Evolutionary conservation across 163 green algal genomes (phyloP).

Genomic region (Scenedesmus sp.): DNA sequence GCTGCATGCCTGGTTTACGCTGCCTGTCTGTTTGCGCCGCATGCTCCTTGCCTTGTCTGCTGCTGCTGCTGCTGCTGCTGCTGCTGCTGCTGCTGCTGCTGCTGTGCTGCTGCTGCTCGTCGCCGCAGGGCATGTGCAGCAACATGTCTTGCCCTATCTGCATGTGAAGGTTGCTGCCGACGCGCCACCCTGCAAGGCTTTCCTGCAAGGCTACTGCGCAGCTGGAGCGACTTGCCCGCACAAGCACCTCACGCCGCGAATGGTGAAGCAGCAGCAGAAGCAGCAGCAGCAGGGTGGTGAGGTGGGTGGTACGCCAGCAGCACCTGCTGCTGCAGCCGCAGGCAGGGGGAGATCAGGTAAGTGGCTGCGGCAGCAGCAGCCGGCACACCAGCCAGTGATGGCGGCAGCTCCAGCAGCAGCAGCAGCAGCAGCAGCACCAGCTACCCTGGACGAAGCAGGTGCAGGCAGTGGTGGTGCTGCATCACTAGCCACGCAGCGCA

Average conservation of each 20-base stretch:
- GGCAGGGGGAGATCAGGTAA: background rate
- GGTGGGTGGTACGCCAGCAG: background rate
- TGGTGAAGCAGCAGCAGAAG: conserved; percentile 68
- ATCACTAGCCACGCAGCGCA: background rate
- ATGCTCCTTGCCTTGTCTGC: background rate
- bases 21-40: background rate
- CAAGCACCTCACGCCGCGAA: conserved; percentile 74
- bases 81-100: background rate
- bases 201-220: conserved; percentile 77
- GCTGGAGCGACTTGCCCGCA: conserved; percentile 66
- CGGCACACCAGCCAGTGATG: background rate
- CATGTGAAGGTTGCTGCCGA: conserved; percentile 72
- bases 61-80: background rate
- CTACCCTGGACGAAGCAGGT: too few relatives aligned
- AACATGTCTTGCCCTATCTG: conserved; percentile 76
- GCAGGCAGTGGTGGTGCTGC: background rate
- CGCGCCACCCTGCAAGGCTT: conserved; percentile 71
- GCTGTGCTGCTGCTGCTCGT: background rate
- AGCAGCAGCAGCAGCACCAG: background rate
- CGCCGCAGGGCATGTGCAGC: conserved; percentile 74
- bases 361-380: conserved; percentile 16
- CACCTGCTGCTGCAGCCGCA: background rate
- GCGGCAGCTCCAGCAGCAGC: background rate
- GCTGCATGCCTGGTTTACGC: background rate
- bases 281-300: background rate